phyloP scores from a whole-genome alignment of 768 basidiomycete genomes.

The Boletus eberwhitei region DNA sequence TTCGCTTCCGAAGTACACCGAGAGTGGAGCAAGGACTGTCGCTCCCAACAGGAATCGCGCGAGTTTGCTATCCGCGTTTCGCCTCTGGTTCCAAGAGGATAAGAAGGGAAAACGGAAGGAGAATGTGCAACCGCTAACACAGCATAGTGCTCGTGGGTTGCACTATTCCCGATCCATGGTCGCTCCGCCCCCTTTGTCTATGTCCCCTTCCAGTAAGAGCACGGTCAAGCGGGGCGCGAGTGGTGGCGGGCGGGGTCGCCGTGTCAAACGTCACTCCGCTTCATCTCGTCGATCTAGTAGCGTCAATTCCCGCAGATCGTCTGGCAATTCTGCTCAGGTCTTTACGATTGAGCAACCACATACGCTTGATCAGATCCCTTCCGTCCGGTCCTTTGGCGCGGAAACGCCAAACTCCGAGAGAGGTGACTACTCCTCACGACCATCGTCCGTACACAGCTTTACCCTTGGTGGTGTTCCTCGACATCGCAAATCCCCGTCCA shows the following conservation, averaged over 20 bases:
- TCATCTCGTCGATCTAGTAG: constrained; percentile 89
- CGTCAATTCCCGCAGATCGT: constrained; percentile 80
- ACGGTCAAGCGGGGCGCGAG: constrained; percentile 52
- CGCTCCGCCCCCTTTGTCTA: constrained; percentile 22
- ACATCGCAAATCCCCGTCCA: constrained; percentile 74
- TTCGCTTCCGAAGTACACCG: constrained; percentile 41
- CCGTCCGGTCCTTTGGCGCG: constrained; percentile 69
- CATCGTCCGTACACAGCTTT: constrained; percentile 83
- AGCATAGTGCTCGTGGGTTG: constrained; percentile 19
- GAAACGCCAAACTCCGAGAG: constrained; percentile 88
- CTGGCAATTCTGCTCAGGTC: constrained; percentile 46
- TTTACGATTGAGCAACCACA: constrained; percentile 55
- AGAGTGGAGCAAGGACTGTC: constrained; percentile 32
- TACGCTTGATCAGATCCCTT: constrained; percentile 47
- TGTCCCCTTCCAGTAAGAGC: constrained; percentile 31
- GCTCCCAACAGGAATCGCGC: constrained; percentile 61
- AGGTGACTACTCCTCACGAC: constrained; percentile 73
- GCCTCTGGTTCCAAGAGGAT: constrained; percentile 92
- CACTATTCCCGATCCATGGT: constrained; percentile 27
- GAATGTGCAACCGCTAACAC: constrained; percentile 14
- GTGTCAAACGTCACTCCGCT: constrained; percentile 64
- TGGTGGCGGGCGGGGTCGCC: constrained; percentile 44
- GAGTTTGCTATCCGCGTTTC: constrained; percentile 80
- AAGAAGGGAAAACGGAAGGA: constrained; percentile 83
- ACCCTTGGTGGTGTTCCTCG: constrained; percentile 48